phyloP scores from a whole-genome alignment of 2,329 filamentous ascomycete genomes.

The Fusarium sp. region DNA sequence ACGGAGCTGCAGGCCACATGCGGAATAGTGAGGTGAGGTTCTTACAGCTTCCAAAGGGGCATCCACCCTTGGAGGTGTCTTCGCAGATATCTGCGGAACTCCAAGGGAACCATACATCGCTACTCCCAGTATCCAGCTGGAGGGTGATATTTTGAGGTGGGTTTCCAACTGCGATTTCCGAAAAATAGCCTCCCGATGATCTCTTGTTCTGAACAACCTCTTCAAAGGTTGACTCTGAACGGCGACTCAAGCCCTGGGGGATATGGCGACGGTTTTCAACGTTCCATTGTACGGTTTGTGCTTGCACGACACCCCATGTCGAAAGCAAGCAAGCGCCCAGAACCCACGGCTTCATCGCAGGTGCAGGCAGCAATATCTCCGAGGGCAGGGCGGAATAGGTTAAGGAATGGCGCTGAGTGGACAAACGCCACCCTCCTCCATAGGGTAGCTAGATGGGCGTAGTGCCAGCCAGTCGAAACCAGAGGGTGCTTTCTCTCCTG shows the following conservation, averaged over 20 bases:
- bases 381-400: constrained; percentile 10
- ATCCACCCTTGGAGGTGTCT: constrained; percentile 45
- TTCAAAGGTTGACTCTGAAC: constrained; percentile 53
- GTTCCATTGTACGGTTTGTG: constrained; percentile 60
- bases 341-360: constrained; percentile 42
- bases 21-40: constrained; percentile 24
- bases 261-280: constrained; percentile 55
- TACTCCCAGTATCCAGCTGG: constrained; percentile 74
- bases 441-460: constrained; percentile 30
- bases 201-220: constrained; percentile 59
- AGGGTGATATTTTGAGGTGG: constrained; percentile 67
- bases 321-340: constrained; percentile 37
- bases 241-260: constrained; percentile 49
- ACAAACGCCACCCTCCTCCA: constrained; percentile 40
- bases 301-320: constrained; percentile 37
- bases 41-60: constrained; percentile 61
- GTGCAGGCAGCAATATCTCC: constrained; percentile 4
- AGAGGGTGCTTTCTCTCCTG: neutral
- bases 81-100: constrained; percentile 54
- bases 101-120: constrained; percentile 71
- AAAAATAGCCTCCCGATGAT: constrained; percentile 64
- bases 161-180: constrained; percentile 67
- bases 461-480: constrained; percentile 19
- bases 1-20: neutral
- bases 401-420: constrained; percentile 35